Evolutionary conservation across 768 basidiomycete species (phyloP).

Genomic region (Hygrocybe punicea): DNA sequence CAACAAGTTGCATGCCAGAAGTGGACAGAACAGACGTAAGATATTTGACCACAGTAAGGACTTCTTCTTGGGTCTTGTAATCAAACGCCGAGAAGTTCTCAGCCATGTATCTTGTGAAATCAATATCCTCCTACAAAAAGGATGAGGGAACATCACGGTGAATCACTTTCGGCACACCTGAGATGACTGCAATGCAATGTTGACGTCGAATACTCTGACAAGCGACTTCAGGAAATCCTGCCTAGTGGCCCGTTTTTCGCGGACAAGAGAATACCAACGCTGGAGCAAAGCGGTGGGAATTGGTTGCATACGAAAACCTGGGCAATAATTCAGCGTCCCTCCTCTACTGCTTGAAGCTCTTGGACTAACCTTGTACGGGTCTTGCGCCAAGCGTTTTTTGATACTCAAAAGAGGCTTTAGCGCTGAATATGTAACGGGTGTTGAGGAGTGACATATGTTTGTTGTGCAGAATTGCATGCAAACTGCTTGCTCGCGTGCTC

Average conservation of each 20-base stretch:
- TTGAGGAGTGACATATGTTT: slow-evolving; percentile 92
- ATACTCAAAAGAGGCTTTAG: slow-evolving; percentile 78
- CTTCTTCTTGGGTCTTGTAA: slow-evolving; percentile 94
- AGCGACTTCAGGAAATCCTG: slow-evolving; percentile 86
- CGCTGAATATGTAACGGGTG: slow-evolving; percentile 77
- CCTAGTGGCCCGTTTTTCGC: slow-evolving; percentile 82
- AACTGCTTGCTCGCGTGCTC: slow-evolving; percentile 69
- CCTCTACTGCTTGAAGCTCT: background rate
- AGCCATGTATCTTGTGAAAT: slow-evolving; percentile 87
- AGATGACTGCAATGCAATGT: slow-evolving; percentile 49
- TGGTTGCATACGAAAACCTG: slow-evolving; percentile 66
- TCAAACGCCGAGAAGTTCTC: slow-evolving; percentile 92
- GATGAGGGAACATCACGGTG: background rate
- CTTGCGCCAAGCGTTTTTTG: slow-evolving; percentile 57
- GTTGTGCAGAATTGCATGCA: slow-evolving; percentile 78
- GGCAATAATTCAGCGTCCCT: background rate
- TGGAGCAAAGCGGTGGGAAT: slow-evolving; percentile 73
- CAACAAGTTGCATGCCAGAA: slow-evolving; percentile 78
- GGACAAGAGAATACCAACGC: slow-evolving; percentile 86
- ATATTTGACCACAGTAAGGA: slow-evolving; percentile 76
- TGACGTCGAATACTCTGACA: slow-evolving; percentile 78
- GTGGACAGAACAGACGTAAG: slow-evolving; percentile 75
- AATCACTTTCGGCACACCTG: slow-evolving; percentile 42
- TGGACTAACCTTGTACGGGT: slow-evolving; percentile 49
- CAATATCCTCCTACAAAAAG: slow-evolving; percentile 64